Evolutionary conservation across 1,284 basidiomycete species (phyloP).

Genomic region (Ceratobasidium sp.): DNA sequence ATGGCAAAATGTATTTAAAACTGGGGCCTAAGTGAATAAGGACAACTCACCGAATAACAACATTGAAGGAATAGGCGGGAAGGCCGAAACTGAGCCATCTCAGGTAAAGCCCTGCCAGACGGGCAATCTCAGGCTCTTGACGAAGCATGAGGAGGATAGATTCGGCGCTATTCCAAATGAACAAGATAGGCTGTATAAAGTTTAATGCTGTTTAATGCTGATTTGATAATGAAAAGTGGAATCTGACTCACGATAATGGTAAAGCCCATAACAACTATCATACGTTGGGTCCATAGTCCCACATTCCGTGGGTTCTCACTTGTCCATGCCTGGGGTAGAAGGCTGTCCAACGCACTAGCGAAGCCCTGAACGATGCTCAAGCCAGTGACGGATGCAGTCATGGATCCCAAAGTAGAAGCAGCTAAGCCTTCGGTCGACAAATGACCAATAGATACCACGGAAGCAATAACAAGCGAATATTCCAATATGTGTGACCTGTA

Average conservation of each 20-base stretch:
- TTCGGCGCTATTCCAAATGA: conserved; percentile 84
- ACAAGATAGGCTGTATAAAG: conserved; percentile 62
- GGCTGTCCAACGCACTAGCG: conserved; percentile 81
- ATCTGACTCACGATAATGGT: conserved; percentile 61
- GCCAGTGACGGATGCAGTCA: conserved; percentile 76
- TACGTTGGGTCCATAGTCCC: conserved; percentile 88
- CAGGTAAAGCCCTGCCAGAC: conserved; percentile 76
- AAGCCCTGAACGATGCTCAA: conserved; percentile 84
- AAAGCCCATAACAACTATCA: conserved; percentile 70
- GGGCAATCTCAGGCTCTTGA: conserved; percentile 87
- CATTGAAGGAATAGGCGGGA: conserved; percentile 85
- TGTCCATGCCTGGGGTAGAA: conserved; percentile 90
- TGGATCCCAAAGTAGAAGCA: conserved; percentile 81
- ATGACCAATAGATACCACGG: conserved; percentile 84
- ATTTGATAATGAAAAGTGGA: conserved; percentile 41
- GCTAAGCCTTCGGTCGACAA: conserved; percentile 80
- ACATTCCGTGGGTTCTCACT: conserved; percentile 77
- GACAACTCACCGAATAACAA: conserved; percentile 61
- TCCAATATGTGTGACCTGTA: conserved; percentile 73
- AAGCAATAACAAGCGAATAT: conserved; percentile 73
- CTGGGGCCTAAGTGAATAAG: neutral
- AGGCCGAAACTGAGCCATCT: conserved; percentile 79
- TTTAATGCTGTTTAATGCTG: neutral
- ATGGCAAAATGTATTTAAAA: neutral
- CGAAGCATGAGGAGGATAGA: conserved; percentile 73